Evolutionary conservation across 1,284 basidiomycete species (phyloP).

Genomic region (Amylostereum areolatum): DNA sequence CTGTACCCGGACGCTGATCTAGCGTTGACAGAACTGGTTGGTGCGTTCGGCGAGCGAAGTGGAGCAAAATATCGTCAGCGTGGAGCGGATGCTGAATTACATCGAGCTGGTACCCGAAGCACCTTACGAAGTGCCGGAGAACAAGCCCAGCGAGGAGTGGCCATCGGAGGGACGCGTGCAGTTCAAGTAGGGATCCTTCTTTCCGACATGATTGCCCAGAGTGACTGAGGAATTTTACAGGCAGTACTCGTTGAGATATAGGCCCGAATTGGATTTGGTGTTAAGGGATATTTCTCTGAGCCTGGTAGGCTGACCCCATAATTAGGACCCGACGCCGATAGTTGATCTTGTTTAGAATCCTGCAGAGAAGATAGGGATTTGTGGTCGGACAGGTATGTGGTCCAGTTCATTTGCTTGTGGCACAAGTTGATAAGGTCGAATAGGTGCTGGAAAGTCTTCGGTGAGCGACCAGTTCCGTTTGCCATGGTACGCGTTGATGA

Average conservation of each 20-base stretch:
- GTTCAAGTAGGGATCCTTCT: slow-evolving; percentile 48
- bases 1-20: slow-evolving; percentile 8
- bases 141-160: slow-evolving; percentile 62
- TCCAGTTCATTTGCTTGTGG: no score
- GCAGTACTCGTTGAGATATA: slow-evolving; percentile 78
- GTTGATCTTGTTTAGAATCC: slow-evolving; percentile 40
- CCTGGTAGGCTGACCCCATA: slow-evolving; percentile 37
- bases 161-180: slow-evolving; percentile 72
- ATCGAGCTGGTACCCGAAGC: slow-evolving; percentile 76
- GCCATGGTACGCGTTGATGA: not conserved
- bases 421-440: no score
- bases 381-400: slow-evolving; percentile 65
- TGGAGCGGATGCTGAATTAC: slow-evolving; percentile 73
- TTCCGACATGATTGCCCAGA: not conserved
- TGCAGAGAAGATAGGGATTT: slow-evolving; percentile 80
- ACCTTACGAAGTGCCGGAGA: slow-evolving; percentile 64
- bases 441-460: slow-evolving; percentile 83
- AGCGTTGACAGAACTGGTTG: slow-evolving; percentile 71
- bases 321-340: slow-evolving; percentile 15
- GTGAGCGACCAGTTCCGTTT: slow-evolving; percentile 33
- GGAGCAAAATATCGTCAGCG: slow-evolving; percentile 91
- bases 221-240: slow-evolving; percentile 26
- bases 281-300: slow-evolving; percentile 69
- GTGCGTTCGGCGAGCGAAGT: slow-evolving; percentile 87
- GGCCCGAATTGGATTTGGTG: slow-evolving; percentile 74